Base-by-base conservation (phyloP, 2,329 filamentous ascomycete genomes). In the Pseudogymnoascus pannorum region DNA sequence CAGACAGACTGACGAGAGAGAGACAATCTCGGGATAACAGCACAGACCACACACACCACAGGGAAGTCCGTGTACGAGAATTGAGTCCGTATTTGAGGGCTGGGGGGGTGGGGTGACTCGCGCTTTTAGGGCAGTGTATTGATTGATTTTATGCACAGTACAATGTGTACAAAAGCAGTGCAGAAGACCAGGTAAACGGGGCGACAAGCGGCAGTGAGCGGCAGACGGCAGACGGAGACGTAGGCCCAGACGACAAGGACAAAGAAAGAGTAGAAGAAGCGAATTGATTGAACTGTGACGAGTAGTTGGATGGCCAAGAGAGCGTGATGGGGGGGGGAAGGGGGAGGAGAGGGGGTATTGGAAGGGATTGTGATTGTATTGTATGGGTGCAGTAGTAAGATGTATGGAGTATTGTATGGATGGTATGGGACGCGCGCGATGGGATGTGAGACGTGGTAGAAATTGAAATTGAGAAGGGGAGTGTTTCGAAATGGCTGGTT, bases 11-110 rank as follows among this genome's bases (percentile, higher is more conserved):
- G 48, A 54, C 48, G 48, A 11, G 48, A 20, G 48, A 51, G 44
- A 54, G 48, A 54, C 48, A 54, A 54, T 54, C 48, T 54, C 48
- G 48, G 48, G 48, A 54, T 54, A 31, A n/a, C 26, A 54, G 48
- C 48, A 54, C 48, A 54, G 48, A 54, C 48, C 48, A 54, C 48
- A 54, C 48, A 54, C 48, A 54, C 48, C 26, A 54, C 48, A 16
- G 48, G 20, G 48, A 26, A 54, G 48, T 54, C 48, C 26, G 48
- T 54, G 48, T 54, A 54, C 26, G 26, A 54, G 48, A 54, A 31
- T 54, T 54, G 48, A 54, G 16, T 54, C 26, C 26, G 48, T 54
- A 54, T 54, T 54, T 31, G 26, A 54, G 16, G 26, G 26, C 24
- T 18, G 9, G 9, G 26, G 31, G 16, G 26, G 26, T n/a, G 12